Conservation (phyloP, 78 protist species). For the Bigelowiella natans region DNA sequence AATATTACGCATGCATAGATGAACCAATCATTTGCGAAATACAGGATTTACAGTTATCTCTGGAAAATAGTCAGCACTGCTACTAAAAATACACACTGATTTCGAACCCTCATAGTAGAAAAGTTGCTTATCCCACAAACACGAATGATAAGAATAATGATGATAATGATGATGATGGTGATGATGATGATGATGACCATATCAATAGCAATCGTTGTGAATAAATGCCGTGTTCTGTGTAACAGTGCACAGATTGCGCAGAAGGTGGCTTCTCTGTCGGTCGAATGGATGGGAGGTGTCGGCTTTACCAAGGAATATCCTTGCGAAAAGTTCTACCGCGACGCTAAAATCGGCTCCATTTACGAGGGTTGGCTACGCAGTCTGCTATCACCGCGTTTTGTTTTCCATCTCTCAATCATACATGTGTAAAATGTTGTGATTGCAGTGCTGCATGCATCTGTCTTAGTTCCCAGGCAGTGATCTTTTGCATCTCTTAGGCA, state of each 20-base stretch:
- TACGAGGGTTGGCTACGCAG: background rate
- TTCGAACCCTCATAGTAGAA: too few species aligned
- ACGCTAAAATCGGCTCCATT: constrained; percentile 51
- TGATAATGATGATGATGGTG: too few species aligned
- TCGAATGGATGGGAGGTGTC: constrained; percentile 85
- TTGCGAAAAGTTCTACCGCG: constrained; percentile 75
- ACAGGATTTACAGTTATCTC: too few species aligned
- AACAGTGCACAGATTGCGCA: constrained; percentile 54
- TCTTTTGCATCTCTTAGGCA: constrained; percentile 37
- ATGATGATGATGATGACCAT: too few species aligned
- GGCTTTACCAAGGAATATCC: constrained; percentile 80
- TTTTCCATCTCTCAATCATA: background rate
- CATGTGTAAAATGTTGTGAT: background rate
- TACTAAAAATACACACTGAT: too few species aligned
- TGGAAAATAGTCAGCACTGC: too few species aligned
- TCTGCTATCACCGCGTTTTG: background rate
- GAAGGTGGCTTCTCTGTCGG: constrained; percentile 34
- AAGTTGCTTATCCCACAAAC: too few species aligned
- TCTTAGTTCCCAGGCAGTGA: background rate
- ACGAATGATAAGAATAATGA: too few species aligned
- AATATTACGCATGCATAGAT: too few species aligned
- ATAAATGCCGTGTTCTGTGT: constrained; percentile 21
- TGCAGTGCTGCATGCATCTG: background rate
- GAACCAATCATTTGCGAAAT: too few species aligned
- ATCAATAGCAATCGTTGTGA: too few species aligned